Evolutionary conservation across 148 eudicot species (phyloP).

Genomic region (Euryodendron excelsum): DNA sequence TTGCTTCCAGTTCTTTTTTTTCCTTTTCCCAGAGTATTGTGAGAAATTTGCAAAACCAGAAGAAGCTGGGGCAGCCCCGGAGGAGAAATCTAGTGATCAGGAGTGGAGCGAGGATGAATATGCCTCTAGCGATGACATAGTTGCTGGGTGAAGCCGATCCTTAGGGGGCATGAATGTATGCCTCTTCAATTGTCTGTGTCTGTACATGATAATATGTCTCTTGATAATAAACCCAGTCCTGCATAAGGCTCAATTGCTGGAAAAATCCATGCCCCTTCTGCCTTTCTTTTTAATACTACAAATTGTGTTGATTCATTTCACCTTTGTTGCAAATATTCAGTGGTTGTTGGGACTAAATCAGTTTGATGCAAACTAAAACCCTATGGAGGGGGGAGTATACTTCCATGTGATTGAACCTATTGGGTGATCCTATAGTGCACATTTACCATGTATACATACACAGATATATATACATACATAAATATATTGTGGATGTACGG

Average conservation of each 20-base stretch:
- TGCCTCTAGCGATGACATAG: conserved; percentile 54
- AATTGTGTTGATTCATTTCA: background rate
- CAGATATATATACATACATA: too few relatives aligned
- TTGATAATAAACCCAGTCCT: conserved; percentile 1
- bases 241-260: background rate
- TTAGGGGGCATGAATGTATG: conserved; percentile 13
- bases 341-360: background rate
- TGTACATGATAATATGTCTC: conserved; percentile 38
- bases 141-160: conserved; percentile 61
- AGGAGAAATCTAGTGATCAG: conserved; percentile 54
- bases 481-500: too few relatives aligned
- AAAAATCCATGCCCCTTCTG: background rate
- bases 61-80: conserved; percentile 56
- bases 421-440: too few relatives aligned
- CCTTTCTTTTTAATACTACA: background rate
- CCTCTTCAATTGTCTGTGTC: conserved; percentile 16
- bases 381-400: too few relatives aligned
- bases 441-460: too few relatives aligned
- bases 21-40: conserved; percentile 60
- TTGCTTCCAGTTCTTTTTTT: background rate
- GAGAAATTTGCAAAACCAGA: conserved; percentile 69
- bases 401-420: background rate
- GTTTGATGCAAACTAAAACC: background rate
- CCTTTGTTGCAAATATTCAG: background rate
- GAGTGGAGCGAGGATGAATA: conserved; percentile 53